Percentiles rank a stretch among this genome's conserved stretches.
These are phyloP conservation scores for Hemisphaericaspora subhashii DNA, from an alignment of 1,139 yeast genomes.

Conservation along the genomic window DNA sequence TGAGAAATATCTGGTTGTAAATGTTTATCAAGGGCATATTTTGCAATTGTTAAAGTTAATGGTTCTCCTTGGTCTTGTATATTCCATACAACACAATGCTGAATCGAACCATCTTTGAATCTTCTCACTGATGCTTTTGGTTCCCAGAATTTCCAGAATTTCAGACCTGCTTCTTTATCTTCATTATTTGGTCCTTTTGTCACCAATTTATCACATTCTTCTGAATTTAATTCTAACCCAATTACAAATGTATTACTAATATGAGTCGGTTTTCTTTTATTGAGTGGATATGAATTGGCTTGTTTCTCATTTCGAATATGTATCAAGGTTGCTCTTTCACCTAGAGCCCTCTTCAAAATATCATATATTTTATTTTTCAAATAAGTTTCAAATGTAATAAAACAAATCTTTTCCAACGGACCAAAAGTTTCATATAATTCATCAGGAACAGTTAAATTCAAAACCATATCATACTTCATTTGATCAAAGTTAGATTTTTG, in stretches of 20 bases:
- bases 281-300: slow-evolving; percentile 43
- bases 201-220: slow-evolving; percentile 74
- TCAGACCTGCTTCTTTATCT: slow-evolving; percentile 54
- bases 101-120: slow-evolving; percentile 86
- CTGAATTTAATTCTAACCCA: slow-evolving; percentile 71
- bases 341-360: slow-evolving; percentile 64
- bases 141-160: slow-evolving; percentile 90
- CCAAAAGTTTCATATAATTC: slow-evolving; percentile 51
- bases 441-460: slow-evolving; percentile 49
- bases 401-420: slow-evolving; percentile 72
- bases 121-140: slow-evolving; percentile 78
- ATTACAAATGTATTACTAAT: slow-evolving; percentile 42
- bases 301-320: slow-evolving; percentile 35
- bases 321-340: slow-evolving; percentile 56
- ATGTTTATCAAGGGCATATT: slow-evolving; percentile 64
- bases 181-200: slow-evolving; percentile 82
- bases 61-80: slow-evolving; percentile 60
- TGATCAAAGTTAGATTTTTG: slow-evolving; percentile 56
- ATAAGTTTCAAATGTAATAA: slow-evolving; percentile 67
- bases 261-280: slow-evolving; percentile 55
- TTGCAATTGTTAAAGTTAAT: slow-evolving; percentile 63
- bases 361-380: slow-evolving; percentile 60
- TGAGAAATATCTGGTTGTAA: slow-evolving; percentile 49
- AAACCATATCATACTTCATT: slow-evolving; percentile 64
- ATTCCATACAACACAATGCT: slow-evolving; percentile 88